Evolutionary conservation across 805 yeast species (phyloP), one percentile per base, ranked within the genome.

Genomic region (Hyphopichia homilentoma): DNA sequence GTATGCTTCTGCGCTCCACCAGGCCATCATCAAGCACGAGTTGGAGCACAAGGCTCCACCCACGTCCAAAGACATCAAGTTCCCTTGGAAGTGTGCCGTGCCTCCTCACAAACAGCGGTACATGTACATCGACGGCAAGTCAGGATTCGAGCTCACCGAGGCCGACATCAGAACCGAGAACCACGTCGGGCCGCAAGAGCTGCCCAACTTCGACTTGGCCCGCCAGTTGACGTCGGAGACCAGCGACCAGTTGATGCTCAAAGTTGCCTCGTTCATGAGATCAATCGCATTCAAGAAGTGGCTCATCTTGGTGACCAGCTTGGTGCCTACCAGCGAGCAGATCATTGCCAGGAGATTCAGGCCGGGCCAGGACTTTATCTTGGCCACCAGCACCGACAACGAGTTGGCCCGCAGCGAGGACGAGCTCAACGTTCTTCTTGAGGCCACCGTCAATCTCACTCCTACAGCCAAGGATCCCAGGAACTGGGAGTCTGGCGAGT

Each of bases 41-140:
- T 65, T 87, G 12, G 76, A 82, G 29, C 69, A 67, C 32, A 58
- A 64, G 19, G 74, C 78, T 50, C 95, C 96, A 4, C 59, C 60
- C 21, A 57, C 49, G 1, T 69, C 81, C 9, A 46, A 54, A 2
- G 84, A 84, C 17, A 75, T 84, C 1, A 33, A 52, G 7, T 65
- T 56, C 30, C 96, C 96, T 6, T 93, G 98, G 98, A 80, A 82
- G 40, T 69, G 88, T 25, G 93, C 97, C 1, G 75, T 83, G 29
- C 97, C 98, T 6, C 93, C 97, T 6, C 97, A 90, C 52, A 87
- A 93, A 54, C 89, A 88, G 62, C 66, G 96, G 40, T 93, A 71
- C 52, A 56, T 87, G 66, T 90, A 87, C 52, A 68, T 89, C 20
- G 95, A 86, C 51, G 90, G 90, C 3, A 62, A 65, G 35, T 52